phyloP scores from a whole-genome alignment of 306 rosid species.

The Crotalaria pallida region DNA sequence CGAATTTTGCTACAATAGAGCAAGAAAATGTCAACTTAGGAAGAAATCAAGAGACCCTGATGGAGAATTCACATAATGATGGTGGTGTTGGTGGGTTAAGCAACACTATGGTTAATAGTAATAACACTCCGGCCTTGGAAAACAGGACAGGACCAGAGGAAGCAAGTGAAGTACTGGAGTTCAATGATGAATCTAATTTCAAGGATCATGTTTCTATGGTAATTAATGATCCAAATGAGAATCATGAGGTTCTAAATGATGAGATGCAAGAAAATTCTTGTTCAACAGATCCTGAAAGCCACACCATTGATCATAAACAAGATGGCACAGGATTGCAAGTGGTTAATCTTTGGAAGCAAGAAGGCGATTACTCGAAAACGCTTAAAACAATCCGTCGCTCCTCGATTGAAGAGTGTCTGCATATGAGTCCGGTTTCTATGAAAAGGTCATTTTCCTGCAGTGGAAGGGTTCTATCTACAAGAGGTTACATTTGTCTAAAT shows the following conservation, averaged over 20 bases:
- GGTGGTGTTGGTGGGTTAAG: background rate
- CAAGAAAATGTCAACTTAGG: conserved; percentile 18
- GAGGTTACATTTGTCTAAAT: conserved; percentile 23
- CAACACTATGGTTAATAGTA: background rate
- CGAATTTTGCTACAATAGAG: conserved; percentile 12
- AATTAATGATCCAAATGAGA: background rate
- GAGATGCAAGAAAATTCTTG: background rate
- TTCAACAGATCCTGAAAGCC: background rate
- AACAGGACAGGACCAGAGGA: conserved; percentile 25
- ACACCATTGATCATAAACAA: too few relatives aligned
- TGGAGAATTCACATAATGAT: conserved; percentile 27
- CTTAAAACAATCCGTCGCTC: conserved; percentile 24
- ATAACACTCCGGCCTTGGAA: background rate
- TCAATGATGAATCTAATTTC: conserved; percentile 12
- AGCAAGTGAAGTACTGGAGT: conserved; percentile 27
- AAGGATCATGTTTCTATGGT: conserved; percentile 11
- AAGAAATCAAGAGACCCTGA: conserved; percentile 30
- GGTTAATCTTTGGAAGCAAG: conserved; percentile 8
- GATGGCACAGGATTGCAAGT: background rate
- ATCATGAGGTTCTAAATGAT: background rate
- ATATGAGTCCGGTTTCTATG: conserved; percentile 50
- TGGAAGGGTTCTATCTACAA: conserved; percentile 30
- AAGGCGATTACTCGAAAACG: background rate
- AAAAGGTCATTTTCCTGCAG: conserved; percentile 48
- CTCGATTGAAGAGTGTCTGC: conserved; percentile 40